phyloP scores from a whole-genome alignment of 768 basidiomycete species.

The Amanita rubescens region DNA sequence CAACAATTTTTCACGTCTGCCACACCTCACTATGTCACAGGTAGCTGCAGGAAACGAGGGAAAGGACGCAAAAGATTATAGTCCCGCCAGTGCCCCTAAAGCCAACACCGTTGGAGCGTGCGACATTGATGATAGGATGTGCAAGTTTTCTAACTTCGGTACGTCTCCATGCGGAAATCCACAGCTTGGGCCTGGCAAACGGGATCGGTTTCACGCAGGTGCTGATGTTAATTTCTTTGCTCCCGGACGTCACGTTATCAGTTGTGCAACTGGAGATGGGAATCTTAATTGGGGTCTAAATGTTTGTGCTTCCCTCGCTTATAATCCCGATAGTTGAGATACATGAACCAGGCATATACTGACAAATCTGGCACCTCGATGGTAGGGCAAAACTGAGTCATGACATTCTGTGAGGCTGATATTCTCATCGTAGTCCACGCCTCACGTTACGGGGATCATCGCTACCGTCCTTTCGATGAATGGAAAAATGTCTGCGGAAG shows the following conservation, averaged over 20 bases:
- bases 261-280: slow-evolving; percentile 21
- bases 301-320: neutral
- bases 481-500: slow-evolving; percentile 25
- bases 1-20: neutral
- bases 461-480: slow-evolving; percentile 27
- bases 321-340: neutral
- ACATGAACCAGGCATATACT: slow-evolving; percentile 16
- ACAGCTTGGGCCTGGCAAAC: no score
- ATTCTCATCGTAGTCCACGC: slow-evolving; percentile 23
- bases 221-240: slow-evolving; percentile 35
- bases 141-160: no score
- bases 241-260: slow-evolving; percentile 27
- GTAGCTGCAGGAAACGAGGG: slow-evolving; percentile 31
- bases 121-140: slow-evolving; percentile 22
- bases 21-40: slow-evolving; percentile 1
- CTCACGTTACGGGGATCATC: slow-evolving; percentile 33
- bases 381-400: slow-evolving; percentile 12
- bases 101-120: slow-evolving; percentile 34
- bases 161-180: no score
- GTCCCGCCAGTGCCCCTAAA: slow-evolving; percentile 27
- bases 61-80: slow-evolving; percentile 21
- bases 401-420: neutral
- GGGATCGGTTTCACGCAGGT: slow-evolving; percentile 22
- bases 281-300: slow-evolving; percentile 10
- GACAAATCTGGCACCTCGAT: slow-evolving; percentile 21